A percentile compares a stretch with the other conserved stretches of the same genome.
Evolutionary conservation across 164 flowering plant species (phyloP).

Genomic region (Litsea cubeba): DNA sequence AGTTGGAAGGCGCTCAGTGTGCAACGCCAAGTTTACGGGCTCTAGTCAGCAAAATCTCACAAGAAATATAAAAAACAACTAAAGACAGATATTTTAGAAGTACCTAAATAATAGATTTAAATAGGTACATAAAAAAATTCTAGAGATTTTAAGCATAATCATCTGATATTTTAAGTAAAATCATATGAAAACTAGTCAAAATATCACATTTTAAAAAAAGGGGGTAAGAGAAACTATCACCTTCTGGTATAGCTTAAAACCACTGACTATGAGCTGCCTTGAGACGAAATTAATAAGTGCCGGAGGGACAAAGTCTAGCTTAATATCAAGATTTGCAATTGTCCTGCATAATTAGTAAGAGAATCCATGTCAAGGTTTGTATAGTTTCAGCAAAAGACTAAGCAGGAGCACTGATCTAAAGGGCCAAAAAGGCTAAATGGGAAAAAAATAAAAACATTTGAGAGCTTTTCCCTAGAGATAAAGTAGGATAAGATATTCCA

Average conservation of each 20-base stretch:
- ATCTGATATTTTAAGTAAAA: too few relatives aligned
- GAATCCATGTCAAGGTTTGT: neutral
- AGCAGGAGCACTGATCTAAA: neutral
- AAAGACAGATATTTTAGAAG: too few relatives aligned
- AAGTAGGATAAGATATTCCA: too few relatives aligned
- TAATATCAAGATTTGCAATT: slow-evolving; percentile 74
- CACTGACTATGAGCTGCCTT: slow-evolving; percentile 86
- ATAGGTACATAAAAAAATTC: neutral
- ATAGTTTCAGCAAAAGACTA: neutral
- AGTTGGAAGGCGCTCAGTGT: too few relatives aligned
- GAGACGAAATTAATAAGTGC: slow-evolving; percentile 78
- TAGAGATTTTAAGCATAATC: neutral
- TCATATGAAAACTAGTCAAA: too few relatives aligned
- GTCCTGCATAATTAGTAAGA: slow-evolving; percentile 50
- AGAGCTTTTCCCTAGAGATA: too few relatives aligned
- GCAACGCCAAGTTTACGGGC: too few relatives aligned
- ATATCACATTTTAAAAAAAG: too few relatives aligned
- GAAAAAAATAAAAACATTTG: too few relatives aligned
- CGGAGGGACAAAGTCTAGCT: slow-evolving; percentile 85
- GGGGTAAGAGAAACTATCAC: slow-evolving; percentile 25
- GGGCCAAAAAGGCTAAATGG: neutral
- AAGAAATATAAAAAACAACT: too few relatives aligned
- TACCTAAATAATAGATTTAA: neutral
- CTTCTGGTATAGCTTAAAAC: slow-evolving; percentile 83
- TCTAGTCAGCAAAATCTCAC: too few relatives aligned